Conservation (phyloP, 2,329 filamentous ascomycete genomes). For the Aspergillus sp. region DNA sequence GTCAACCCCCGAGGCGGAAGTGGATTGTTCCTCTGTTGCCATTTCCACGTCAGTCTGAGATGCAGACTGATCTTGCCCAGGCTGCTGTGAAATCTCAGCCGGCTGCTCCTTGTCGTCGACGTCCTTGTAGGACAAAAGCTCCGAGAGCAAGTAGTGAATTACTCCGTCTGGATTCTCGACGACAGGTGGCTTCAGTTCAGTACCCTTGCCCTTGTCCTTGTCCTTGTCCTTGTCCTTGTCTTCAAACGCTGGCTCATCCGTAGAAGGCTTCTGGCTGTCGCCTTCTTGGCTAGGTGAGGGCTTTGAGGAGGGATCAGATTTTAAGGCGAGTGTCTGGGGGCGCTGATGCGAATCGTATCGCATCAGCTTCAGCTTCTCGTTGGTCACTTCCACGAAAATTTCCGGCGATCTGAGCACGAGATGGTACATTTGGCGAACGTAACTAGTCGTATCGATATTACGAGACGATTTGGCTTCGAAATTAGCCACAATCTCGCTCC, state of each 20-base stretch:
- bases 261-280: slow-evolving; percentile 15
- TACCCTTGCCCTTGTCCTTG: slow-evolving; percentile 47
- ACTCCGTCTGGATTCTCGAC: slow-evolving; percentile 93
- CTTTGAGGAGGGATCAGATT: slow-evolving; percentile 33
- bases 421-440: slow-evolving; percentile 69
- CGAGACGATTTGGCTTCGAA: slow-evolving; percentile 57
- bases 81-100: slow-evolving; percentile 20
- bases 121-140: slow-evolving; percentile 84
- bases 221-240: slow-evolving; percentile 8
- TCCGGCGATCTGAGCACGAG: slow-evolving; percentile 74
- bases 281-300: slow-evolving; percentile 21
- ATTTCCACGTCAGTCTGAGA: slow-evolving; percentile 45
- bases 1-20: slow-evolving; percentile 26
- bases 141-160: slow-evolving; percentile 87
- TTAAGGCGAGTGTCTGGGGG: slow-evolving; percentile 49
- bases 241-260: slow-evolving; percentile 11
- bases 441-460: slow-evolving; percentile 62
- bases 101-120: slow-evolving; percentile 74
- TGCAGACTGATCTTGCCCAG: slow-evolving; percentile 27
- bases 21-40: slow-evolving; percentile 34
- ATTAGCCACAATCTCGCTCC: slow-evolving; percentile 73
- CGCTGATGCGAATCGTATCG: slow-evolving; percentile 54
- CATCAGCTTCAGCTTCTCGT: slow-evolving; percentile 71
- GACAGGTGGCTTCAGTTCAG: slow-evolving; percentile 71
- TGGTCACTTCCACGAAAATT: slow-evolving; percentile 79